phyloP scores from a whole-genome alignment of 805 yeast species.

The Ogataea chonburiensis region DNA sequence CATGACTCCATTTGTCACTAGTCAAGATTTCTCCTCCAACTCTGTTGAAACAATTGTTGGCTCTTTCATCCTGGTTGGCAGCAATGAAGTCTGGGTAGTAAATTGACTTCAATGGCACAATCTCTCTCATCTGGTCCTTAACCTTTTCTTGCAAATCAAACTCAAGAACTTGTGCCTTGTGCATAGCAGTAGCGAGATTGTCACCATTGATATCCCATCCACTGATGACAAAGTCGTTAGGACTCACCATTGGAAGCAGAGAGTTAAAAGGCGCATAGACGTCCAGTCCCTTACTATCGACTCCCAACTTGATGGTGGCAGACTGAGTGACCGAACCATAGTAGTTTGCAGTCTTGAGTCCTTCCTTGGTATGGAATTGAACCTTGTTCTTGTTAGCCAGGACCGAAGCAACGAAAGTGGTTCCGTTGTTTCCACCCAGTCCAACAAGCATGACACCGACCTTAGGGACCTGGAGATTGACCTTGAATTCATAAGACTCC shows the following conservation, averaged over 20 bases:
- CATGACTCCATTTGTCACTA: slow-evolving; percentile 81
- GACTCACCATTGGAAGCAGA: slow-evolving; percentile 81
- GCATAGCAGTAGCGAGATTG: slow-evolving; percentile 74
- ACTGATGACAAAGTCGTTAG: slow-evolving; percentile 84
- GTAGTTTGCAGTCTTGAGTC: slow-evolving; percentile 69
- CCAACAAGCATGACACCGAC: slow-evolving; percentile 91
- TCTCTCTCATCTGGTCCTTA: slow-evolving; percentile 56
- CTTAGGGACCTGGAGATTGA: slow-evolving; percentile 77
- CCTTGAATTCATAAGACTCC: slow-evolving; percentile 79
- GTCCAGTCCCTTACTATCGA: slow-evolving; percentile 78
- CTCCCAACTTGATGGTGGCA: slow-evolving; percentile 85
- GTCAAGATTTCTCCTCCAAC: slow-evolving; percentile 49
- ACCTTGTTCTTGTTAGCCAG: slow-evolving; percentile 82
- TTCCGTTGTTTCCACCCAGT: slow-evolving; percentile 94
- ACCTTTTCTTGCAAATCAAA: slow-evolving; percentile 78
- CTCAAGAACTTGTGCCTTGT: slow-evolving; percentile 84
- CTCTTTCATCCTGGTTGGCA: slow-evolving; percentile 88
- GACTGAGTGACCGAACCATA: slow-evolving; percentile 95
- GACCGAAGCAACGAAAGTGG: slow-evolving; percentile 82
- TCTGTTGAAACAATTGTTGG: slow-evolving; percentile 77
- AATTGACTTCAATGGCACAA: slow-evolving; percentile 75
- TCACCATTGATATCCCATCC: slow-evolving; percentile 92
- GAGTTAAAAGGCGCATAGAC: slow-evolving; percentile 91
- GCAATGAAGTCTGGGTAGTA: slow-evolving; percentile 98
- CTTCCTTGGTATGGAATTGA: slow-evolving; percentile 78